Evolutionary conservation across 2,329 filamentous ascomycete genomes (phyloP).

Genomic region (Fusarium miscanthi): DNA sequence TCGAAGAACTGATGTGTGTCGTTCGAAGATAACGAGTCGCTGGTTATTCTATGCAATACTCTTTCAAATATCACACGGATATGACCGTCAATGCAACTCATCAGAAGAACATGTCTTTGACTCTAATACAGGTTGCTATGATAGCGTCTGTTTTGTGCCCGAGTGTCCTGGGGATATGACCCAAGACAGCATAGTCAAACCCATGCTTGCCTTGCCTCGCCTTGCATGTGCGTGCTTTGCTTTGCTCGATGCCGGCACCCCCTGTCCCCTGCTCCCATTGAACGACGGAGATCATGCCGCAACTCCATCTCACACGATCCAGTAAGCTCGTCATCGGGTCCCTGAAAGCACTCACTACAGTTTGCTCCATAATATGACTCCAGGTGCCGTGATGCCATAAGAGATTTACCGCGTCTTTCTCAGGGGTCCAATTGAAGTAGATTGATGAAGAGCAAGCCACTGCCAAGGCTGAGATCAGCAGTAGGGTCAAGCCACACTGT

Average conservation of each 20-base stretch:
- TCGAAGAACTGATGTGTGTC: not conserved
- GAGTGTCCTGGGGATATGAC: slow-evolving; percentile 11
- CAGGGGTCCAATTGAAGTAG: not conserved
- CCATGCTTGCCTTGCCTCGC: not conserved
- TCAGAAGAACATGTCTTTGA: not conserved
- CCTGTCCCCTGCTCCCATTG: slow-evolving; percentile 23
- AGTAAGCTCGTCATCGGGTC: slow-evolving; percentile 34
- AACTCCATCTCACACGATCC: slow-evolving; percentile 18
- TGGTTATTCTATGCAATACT: not conserved
- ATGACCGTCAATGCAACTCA: not conserved
- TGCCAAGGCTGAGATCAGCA: slow-evolving; percentile 38
- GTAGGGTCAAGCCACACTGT: slow-evolving; percentile 27
- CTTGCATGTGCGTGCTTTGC: slow-evolving; percentile 17
- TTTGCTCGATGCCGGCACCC: slow-evolving; percentile 29
- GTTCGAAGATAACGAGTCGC: not conserved
- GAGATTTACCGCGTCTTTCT: not conserved
- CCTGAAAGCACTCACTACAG: slow-evolving; percentile 15
- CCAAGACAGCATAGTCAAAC: slow-evolving; percentile 17
- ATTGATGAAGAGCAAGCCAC: slow-evolving; percentile 10
- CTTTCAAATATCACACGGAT: not conserved
- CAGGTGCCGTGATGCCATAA: slow-evolving; percentile 2
- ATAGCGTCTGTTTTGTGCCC: slow-evolving; percentile 8
- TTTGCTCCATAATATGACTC: not conserved
- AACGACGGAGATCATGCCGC: slow-evolving; percentile 29
- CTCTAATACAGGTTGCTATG: slow-evolving; percentile 5